Conservation (phyloP, 345 rosid genomes). For the Eucalyptus guilfoylei region DNA sequence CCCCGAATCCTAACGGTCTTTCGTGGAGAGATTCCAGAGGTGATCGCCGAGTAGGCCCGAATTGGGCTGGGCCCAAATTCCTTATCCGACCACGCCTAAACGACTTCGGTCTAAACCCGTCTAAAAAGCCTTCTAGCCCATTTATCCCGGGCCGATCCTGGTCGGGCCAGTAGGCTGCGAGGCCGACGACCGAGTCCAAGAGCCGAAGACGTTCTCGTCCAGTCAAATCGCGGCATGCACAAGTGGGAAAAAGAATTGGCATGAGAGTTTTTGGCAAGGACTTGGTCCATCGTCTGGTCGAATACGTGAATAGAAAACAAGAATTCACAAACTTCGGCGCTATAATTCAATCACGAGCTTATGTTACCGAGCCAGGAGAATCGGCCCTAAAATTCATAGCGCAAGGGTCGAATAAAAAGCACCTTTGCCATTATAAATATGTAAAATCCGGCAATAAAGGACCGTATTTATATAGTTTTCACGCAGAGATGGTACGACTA, state of each 20-base stretch:
- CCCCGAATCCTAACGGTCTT: background rate
- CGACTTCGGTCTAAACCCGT: background rate
- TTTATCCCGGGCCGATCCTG: background rate
- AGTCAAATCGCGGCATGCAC: background rate
- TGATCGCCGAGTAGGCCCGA: background rate
- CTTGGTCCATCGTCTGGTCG: background rate
- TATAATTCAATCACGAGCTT: background rate
- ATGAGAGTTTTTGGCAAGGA: background rate
- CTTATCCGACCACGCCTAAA: background rate
- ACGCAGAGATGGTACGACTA: background rate
- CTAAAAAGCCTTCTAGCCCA: background rate
- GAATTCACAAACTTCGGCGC: background rate
- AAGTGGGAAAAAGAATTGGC: background rate
- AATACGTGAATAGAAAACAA: background rate
- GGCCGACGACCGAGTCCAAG: background rate
- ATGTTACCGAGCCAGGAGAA: background rate
- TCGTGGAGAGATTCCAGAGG: background rate
- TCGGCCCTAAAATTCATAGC: background rate
- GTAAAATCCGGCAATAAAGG: background rate
- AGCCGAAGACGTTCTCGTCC: background rate
- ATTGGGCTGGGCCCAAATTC: background rate
- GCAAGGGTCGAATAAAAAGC: background rate
- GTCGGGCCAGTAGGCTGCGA: background rate
- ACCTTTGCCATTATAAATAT: too few relatives aligned
- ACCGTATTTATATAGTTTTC: accelerated